These are phyloP conservation scores for Silene uniflora DNA, from an alignment of 148 eudicot genomes.

Conservation along the genomic window DNA sequence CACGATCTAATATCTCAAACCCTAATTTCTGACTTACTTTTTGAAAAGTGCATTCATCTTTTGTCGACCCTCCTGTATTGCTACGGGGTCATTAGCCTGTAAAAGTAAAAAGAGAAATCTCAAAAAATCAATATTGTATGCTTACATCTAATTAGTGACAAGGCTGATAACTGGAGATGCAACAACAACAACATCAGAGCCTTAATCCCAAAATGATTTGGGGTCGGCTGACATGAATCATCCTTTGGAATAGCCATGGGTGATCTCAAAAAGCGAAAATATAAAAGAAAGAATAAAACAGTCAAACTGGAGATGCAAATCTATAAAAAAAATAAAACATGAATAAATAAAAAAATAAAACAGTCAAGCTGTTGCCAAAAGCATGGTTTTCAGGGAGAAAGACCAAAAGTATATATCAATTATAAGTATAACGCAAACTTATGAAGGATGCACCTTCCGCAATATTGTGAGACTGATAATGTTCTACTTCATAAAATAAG, in stretches of 20 bases:
- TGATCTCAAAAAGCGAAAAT: too few relatives aligned
- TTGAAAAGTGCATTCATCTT: slow-evolving; percentile 3
- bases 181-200: too few relatives aligned
- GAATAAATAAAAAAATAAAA: not conserved
- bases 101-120: not conserved
- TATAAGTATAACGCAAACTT: not conserved
- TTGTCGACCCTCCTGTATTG: not conserved
- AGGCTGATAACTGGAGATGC: not conserved
- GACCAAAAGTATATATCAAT: not conserved
- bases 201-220: too few relatives aligned
- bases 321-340: not conserved
- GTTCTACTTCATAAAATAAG: not conserved
- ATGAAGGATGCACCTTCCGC: not conserved
- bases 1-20: not conserved
- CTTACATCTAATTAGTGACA: not conserved
- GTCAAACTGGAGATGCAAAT: not conserved
- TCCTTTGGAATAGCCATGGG: too few relatives aligned
- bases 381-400: not conserved
- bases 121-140: not conserved
- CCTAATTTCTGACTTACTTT: not conserved
- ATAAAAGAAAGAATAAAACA: too few relatives aligned
- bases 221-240: too few relatives aligned
- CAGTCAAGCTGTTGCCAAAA: not conserved
- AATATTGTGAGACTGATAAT: not conserved
- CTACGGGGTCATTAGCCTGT: not conserved